Evolutionary conservation across 345 rosid species (phyloP), one percentile per base, ranked within the genome.

Genomic region (Salix purpurea): DNA sequence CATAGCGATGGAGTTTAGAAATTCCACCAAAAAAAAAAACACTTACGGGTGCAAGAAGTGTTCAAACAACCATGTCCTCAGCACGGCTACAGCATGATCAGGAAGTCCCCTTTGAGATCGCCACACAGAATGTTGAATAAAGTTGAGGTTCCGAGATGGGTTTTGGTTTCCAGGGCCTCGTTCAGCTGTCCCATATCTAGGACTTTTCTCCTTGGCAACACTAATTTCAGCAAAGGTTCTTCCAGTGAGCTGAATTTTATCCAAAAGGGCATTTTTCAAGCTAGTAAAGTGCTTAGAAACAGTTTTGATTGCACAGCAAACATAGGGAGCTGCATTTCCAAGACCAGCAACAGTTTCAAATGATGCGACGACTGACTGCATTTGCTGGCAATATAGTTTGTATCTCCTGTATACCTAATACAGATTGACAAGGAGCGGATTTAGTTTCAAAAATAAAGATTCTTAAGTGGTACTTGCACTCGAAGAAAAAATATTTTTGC

Each of bases 31-130:
- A 32, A 32, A 32, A 30, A 2, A 32, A 32, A 4, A 21, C 6
- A 68, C 84, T 77, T 77, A 81, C 84, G 84, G 84, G 36, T 81
- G 84, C 5, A 77, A 65, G 37, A 81, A 81, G 65, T 81, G 84
- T 52, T 81, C 81, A 39, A 77, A 81, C 37, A 81, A 36, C 84
- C 84, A 81, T 4, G 68, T 15, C 68, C 66, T 81, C 39, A 81
- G 84, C 18, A 81, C 69, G 65, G 78, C 70, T 0, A 81, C 84
- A 11, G 84, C 81, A 54, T 66, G 81, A 61, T 74, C 81, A 14
- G 84, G 84, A 21, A 81, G 69, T 18, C 81, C 81, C 39, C 78
- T 81, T 14, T 81, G 84, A 1, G 84, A 71, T 77, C 84, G 67
- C 76, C 84, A 81, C 24, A 74, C 81, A 48, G 77, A 75, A 13